A percentile compares a stretch with the other conserved stretches of the same genome.
These are phyloP conservation scores for Microcera coccophila DNA, from an alignment of 2,329 filamentous ascomycete genomes.

Conservation along the genomic window DNA sequence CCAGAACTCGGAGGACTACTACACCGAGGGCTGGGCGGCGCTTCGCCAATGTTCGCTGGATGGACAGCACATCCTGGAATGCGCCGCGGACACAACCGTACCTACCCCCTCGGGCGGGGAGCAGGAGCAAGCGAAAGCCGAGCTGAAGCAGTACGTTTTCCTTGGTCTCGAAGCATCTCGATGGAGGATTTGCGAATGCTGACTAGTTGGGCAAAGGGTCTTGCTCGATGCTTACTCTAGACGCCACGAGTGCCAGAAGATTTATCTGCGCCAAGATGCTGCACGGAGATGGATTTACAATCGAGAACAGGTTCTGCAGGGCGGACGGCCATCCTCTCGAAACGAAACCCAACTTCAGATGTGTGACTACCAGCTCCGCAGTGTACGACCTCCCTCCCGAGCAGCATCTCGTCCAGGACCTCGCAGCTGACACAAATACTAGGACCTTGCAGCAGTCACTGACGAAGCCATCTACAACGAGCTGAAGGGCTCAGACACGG, in stretches of 20 bases:
- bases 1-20: constrained; percentile 53
- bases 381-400: constrained; percentile 40
- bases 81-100: constrained; percentile 58
- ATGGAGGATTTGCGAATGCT: not conserved
- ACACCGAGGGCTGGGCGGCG: constrained; percentile 60
- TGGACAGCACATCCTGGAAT: constrained; percentile 62
- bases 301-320: constrained; percentile 51
- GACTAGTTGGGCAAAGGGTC: constrained; percentile 39
- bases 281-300: constrained; percentile 57
- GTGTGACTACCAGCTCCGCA: constrained; percentile 55
- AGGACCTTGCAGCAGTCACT: constrained; percentile 55
- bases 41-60: constrained; percentile 60
- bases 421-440: constrained; percentile 5
- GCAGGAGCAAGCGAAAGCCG: constrained; percentile 58
- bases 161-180: not conserved
- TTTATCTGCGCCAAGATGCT: constrained; percentile 57
- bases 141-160: constrained; percentile 55
- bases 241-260: constrained; percentile 62
- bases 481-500: constrained; percentile 50
- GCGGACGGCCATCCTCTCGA: constrained; percentile 44
- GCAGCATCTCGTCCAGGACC: not conserved
- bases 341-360: constrained; percentile 48
- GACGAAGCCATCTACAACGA: constrained; percentile 57
- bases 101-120: constrained; percentile 50
- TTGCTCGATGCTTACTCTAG: constrained; percentile 58